Percentiles rank a stretch among this genome's conserved stretches.
These are phyloP conservation scores for Omphalotus olearius DNA, from an alignment of 1,284 basidiomycete species.

Conservation along the genomic window DNA sequence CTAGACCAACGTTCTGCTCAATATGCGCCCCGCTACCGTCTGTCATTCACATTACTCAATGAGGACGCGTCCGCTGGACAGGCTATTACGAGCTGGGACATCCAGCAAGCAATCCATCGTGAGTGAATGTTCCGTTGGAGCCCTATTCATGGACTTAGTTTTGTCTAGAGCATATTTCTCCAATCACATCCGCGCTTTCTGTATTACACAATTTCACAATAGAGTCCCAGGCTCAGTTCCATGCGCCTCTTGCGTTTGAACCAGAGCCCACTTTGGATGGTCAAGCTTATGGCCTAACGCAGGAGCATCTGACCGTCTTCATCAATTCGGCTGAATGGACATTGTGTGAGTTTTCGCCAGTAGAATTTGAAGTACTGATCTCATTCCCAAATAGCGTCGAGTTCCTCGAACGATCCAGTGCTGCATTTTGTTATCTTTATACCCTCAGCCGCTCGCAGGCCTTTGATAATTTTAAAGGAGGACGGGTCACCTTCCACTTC, in stretches of 20 bases:
- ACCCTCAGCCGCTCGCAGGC: conserved; percentile 66
- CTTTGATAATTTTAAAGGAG: conserved; percentile 64
- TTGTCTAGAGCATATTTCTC: conserved; percentile 61
- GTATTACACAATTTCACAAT: conserved; percentile 86
- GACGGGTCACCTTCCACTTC: conserved; percentile 46
- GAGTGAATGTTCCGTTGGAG: conserved; percentile 25
- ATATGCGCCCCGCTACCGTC: conserved; percentile 76
- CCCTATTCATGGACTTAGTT: conserved; percentile 15
- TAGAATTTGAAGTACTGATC: conserved; percentile 1
- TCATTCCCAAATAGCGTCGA: conserved; percentile 50
- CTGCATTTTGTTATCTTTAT: conserved; percentile 92
- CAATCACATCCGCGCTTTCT: conserved; percentile 58
- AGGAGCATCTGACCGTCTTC: conserved; percentile 85
- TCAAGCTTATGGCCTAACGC: conserved; percentile 53
- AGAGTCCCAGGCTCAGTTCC: conserved; percentile 91
- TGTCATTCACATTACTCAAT: conserved; percentile 83
- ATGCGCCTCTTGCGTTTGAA: conserved; percentile 84
- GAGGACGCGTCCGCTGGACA: conserved; percentile 76
- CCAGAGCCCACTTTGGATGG: conserved; percentile 42
- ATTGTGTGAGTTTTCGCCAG: conserved; percentile 54
- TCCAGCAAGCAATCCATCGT: conserved; percentile 63
- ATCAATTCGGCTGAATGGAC: conserved; percentile 97
- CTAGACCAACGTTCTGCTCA: conserved; percentile 59
- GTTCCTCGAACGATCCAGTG: conserved; percentile 86
- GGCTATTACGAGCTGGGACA: conserved; percentile 68